phyloP scores from a whole-genome alignment of 1,284 basidiomycete species.

The Meripilus lineatus region DNA sequence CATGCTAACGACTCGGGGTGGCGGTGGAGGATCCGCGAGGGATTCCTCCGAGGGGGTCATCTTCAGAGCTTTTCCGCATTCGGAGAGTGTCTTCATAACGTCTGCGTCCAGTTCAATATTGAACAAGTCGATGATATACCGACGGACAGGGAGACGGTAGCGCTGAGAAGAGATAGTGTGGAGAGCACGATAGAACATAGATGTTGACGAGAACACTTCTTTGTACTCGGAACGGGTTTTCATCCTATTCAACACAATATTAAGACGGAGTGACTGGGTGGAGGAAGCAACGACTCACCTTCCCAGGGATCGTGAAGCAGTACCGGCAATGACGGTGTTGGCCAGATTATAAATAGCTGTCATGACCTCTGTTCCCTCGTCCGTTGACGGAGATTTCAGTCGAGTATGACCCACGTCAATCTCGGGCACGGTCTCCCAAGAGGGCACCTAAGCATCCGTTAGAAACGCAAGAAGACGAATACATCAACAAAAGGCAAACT shows the following conservation, averaged over 20 bases:
- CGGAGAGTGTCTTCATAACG: constrained; percentile 47
- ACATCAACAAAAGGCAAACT: constrained; percentile 25
- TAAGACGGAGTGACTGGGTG: not conserved
- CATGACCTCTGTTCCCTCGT: constrained; percentile 82
- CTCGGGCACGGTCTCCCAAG: constrained; percentile 58
- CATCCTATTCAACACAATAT: constrained; percentile 48
- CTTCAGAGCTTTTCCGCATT: constrained; percentile 44
- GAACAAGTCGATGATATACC: constrained; percentile 93
- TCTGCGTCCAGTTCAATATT: constrained; percentile 69
- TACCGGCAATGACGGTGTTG: constrained; percentile 94
- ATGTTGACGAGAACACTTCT: constrained; percentile 71
- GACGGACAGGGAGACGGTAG: constrained; percentile 85
- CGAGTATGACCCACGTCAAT: constrained; percentile 43
- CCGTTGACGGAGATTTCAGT: constrained; percentile 60
- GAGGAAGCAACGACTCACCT: constrained; percentile 44
- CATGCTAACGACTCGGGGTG: constrained; percentile 47
- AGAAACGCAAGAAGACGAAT: not conserved
- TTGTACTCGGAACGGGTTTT: constrained; percentile 77
- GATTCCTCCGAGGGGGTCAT: constrained; percentile 13
- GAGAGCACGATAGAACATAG: constrained; percentile 79
- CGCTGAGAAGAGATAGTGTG: constrained; percentile 84
- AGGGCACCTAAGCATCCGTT: constrained; percentile 55
- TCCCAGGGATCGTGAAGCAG: constrained; percentile 83
- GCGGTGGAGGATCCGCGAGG: constrained; percentile 9
- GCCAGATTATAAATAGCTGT: constrained; percentile 90